Evolutionary conservation across 148 eudicot species (phyloP).

Genomic region (Camellia japonica): DNA sequence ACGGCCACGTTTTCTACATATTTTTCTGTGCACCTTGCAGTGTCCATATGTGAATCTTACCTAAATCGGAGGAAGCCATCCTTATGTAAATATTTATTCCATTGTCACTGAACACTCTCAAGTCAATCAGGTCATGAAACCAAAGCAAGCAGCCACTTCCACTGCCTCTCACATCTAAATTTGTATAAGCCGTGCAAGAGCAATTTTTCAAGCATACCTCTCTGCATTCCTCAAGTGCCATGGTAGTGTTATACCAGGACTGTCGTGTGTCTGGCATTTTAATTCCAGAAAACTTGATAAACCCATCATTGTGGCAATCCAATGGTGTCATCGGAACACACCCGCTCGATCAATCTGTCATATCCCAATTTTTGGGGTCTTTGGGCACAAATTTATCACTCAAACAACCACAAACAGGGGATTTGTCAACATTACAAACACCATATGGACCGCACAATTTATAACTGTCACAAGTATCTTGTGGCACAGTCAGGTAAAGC

Average conservation of each 20-base stretch:
- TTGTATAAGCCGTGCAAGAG: neutral
- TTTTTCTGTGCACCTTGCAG: too few species aligned
- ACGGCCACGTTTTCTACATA: too few species aligned
- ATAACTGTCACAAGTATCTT: constrained; percentile 24
- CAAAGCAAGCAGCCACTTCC: constrained; percentile 3
- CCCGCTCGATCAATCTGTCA: constrained; percentile 23
- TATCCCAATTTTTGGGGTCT: constrained; percentile 13
- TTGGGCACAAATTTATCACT: constrained; percentile 20
- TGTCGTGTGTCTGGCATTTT: neutral
- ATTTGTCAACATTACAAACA: constrained; percentile 11
- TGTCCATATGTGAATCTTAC: neutral
- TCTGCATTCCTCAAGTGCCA: neutral
- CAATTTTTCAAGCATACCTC: neutral
- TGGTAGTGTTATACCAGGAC: neutral
- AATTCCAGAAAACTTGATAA: neutral
- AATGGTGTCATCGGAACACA: constrained; percentile 19
- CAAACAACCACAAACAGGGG: constrained; percentile 25
- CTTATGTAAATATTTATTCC: neutral
- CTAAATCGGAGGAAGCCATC: neutral
- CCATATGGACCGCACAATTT: constrained; percentile 28
- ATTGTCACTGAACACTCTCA: neutral
- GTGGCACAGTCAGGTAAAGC: constrained; percentile 6
- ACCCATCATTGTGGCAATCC: constrained; percentile 9
- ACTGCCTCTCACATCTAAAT: neutral
- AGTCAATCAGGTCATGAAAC: neutral